Conservation (phyloP, 2,329 filamentous ascomycete species). For the Cladosporium sp. region DNA sequence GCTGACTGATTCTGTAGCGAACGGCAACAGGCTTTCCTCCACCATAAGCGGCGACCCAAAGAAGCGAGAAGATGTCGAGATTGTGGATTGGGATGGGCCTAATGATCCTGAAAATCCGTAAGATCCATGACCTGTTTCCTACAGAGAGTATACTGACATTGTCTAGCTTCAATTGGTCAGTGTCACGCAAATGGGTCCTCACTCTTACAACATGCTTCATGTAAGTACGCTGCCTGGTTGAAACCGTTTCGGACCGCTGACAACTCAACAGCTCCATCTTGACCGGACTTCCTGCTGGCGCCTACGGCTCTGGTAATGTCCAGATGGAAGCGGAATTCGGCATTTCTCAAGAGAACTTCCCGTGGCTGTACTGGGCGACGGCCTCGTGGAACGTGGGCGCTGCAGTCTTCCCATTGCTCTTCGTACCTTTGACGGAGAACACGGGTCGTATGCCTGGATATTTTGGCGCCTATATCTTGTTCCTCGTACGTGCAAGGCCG, state of each 20-base stretch:
- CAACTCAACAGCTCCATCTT: constrained; percentile 32
- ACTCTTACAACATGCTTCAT: constrained; percentile 37
- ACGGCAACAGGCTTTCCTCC: constrained; percentile 2
- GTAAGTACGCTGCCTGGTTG: constrained; percentile 7
- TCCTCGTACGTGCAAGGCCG: constrained; percentile 27
- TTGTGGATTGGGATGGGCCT: constrained; percentile 29
- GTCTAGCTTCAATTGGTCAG: constrained; percentile 33
- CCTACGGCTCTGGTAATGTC: constrained; percentile 32
- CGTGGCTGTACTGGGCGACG: constrained; percentile 36
- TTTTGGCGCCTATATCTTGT: constrained; percentile 38
- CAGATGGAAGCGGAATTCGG: constrained; percentile 31
- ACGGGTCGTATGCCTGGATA: constrained; percentile 34
- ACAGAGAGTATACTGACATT: too few species aligned
- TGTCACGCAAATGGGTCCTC: constrained; percentile 33
- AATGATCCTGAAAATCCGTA: constrained; percentile 30
- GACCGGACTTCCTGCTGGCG: constrained; percentile 34
- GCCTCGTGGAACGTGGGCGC: constrained; percentile 38
- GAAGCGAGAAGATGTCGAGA: not conserved
- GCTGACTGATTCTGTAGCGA: not conserved
- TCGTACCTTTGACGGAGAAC: constrained; percentile 53
- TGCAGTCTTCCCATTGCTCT: constrained; percentile 22
- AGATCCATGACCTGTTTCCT: too few species aligned
- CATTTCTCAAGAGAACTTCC: constrained; percentile 33
- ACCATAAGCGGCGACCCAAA: not conserved
- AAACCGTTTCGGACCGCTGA: constrained; percentile 15